A percentile compares a stretch with the other conserved stretches of the same genome.
phyloP scores from a whole-genome alignment of 2,329 filamentous ascomycete genomes.

The Fusarium irregulare region DNA sequence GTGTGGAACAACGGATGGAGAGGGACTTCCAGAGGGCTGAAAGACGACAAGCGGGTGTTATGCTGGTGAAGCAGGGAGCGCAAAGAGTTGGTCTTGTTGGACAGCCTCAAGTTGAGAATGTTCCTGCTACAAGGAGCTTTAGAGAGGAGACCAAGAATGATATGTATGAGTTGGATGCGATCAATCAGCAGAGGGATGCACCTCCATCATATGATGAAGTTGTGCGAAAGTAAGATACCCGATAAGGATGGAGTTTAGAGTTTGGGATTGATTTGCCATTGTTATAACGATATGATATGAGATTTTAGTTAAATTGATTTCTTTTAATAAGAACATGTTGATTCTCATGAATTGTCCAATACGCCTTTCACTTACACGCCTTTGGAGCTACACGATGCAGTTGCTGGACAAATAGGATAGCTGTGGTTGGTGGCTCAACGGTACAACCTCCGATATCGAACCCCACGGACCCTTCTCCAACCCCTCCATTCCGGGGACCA shows the following conservation, averaged over 20 bases:
- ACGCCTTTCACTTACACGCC: conserved; percentile 13
- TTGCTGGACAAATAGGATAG: conserved; percentile 26
- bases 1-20: conserved; percentile 35
- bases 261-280: background rate
- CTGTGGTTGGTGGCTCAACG: conserved; percentile 36
- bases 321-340: background rate
- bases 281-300: background rate
- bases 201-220: conserved; percentile 41
- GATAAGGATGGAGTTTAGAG: background rate
- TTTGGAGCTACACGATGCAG: background rate
- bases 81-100: conserved; percentile 9
- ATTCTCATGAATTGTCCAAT: background rate
- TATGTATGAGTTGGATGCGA: conserved; percentile 14
- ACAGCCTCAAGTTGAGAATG: background rate
- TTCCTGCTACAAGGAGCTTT: background rate
- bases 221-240: conserved; percentile 20
- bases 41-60: conserved; percentile 29
- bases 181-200: conserved; percentile 19
- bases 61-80: conserved; percentile 8
- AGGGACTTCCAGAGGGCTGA: conserved; percentile 23
- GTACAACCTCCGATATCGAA: conserved; percentile 45
- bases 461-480: conserved; percentile 16
- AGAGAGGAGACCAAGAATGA: conserved; percentile 2
- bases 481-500: conserved; percentile 11
- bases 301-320: background rate